phyloP scores from a whole-genome alignment of 1,284 basidiomycete species.

The Phenoliferia sp. region DNA sequence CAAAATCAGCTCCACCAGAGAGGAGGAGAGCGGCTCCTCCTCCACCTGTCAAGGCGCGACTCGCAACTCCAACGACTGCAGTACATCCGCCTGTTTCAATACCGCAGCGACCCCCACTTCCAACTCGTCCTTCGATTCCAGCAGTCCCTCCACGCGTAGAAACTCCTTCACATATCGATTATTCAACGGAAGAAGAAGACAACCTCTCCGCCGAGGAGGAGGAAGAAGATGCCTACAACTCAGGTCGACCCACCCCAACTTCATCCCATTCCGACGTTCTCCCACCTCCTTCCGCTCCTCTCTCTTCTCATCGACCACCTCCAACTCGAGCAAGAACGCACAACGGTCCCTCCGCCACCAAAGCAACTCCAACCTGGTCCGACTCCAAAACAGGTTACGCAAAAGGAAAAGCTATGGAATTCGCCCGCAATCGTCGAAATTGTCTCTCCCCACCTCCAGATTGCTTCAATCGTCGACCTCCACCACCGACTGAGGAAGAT shows the following conservation, averaged over 20 bases:
- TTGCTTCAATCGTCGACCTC: neutral
- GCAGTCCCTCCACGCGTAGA: too few species aligned
- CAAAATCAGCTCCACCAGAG: too few species aligned
- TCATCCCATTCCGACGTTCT: neutral
- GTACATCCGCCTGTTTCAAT: too few species aligned
- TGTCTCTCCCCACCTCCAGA: neutral
- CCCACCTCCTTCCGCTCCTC: neutral
- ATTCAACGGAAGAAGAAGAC: too few species aligned
- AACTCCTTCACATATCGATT: too few species aligned
- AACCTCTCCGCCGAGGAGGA: neutral
- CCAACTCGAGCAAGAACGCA: neutral
- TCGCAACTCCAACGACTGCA: too few species aligned
- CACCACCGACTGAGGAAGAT: neutral
- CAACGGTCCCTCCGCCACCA: neutral
- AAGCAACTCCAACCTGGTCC: neutral
- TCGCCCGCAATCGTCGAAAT: neutral
- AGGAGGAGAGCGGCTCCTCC: too few species aligned
- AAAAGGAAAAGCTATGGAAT: neutral
- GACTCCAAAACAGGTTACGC: neutral
- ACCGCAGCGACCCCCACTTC: too few species aligned
- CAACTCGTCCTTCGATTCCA: too few species aligned
- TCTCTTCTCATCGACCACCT: neutral
- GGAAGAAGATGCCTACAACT: neutral
- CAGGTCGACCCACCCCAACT: neutral
- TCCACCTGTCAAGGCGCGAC: too few species aligned